Evolutionary conservation across 176 grass and related monocot genomes (phyloP).

Genomic region (Otatea glauca): DNA sequence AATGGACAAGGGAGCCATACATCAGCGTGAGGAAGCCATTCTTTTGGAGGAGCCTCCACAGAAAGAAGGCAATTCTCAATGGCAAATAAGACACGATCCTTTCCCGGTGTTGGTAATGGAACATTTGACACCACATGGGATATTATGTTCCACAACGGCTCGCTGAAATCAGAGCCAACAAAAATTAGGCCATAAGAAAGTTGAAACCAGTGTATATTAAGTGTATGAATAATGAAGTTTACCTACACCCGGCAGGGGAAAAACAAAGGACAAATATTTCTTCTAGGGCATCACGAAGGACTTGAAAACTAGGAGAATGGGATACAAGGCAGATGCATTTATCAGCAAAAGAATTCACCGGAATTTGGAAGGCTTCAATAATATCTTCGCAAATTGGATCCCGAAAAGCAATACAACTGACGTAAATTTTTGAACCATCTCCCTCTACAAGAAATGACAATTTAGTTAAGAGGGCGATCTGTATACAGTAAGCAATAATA

Average conservation of each 20-base stretch:
- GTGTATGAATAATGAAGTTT: constrained; percentile 40
- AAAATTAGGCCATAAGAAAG: constrained; percentile 32
- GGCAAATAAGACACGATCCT: constrained; percentile 91
- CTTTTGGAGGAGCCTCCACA: constrained; percentile 79
- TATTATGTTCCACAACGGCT: constrained; percentile 91
- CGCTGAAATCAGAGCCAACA: constrained; percentile 64
- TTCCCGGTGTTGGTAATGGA: constrained; percentile 94
- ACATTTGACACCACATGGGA: constrained; percentile 93
- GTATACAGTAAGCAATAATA: constrained; percentile 29
- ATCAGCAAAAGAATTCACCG: constrained; percentile 87
- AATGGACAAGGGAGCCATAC: constrained; percentile 51
- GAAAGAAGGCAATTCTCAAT: constrained; percentile 95
- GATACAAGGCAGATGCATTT: constrained; percentile 99
- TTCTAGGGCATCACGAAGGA: constrained; percentile 86
- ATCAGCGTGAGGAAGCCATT: constrained; percentile 95
- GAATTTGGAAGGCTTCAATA: constrained; percentile 83
- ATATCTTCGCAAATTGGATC: constrained; percentile 95
- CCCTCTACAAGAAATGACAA: constrained; percentile 79
- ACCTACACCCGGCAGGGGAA: constrained; percentile 92
- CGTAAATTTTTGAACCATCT: constrained; percentile 99
- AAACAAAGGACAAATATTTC: constrained; percentile 97
- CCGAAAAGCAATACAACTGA: constrained; percentile 94
- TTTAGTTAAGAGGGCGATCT: constrained; percentile 16
- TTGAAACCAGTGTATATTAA: constrained; percentile 8
- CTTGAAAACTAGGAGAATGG: constrained; percentile 90